Evolutionary conservation across 148 eudicot genomes (phyloP).

Genomic region (Amaranthus cruentus): DNA sequence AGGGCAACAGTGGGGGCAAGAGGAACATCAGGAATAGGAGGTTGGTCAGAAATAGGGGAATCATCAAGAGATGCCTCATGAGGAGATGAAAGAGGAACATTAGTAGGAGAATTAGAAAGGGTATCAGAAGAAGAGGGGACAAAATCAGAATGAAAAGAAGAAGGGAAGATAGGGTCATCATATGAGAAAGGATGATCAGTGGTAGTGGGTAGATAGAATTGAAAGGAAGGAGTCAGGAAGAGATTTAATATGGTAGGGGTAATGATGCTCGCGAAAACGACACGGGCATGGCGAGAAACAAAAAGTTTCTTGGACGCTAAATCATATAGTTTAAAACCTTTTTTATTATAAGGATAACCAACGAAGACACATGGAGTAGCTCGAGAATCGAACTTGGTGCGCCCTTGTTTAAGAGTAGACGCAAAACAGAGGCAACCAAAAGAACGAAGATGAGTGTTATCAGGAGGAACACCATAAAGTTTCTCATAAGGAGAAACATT

Average conservation of each 20-base stretch:
- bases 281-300: background rate
- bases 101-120: too few species aligned
- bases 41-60: too few species aligned
- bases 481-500: too few species aligned
- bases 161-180: background rate
- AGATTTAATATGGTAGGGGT: background rate
- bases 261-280: background rate
- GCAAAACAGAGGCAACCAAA: background rate
- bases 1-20: too few species aligned
- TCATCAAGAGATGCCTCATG: too few species aligned
- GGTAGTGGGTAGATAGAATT: background rate
- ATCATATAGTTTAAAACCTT: background rate
- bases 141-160: too few species aligned
- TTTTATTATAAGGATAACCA: background rate
- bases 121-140: too few species aligned
- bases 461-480: too few species aligned
- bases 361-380: background rate
- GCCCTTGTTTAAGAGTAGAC: background rate
- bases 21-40: too few species aligned
- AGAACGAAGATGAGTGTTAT: too few species aligned
- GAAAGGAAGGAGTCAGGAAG: background rate
- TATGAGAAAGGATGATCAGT: background rate
- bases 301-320: background rate
- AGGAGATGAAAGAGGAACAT: too few species aligned
- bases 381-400: background rate